phyloP scores from a whole-genome alignment of 805 yeast species.

The Babjeviella inositovora region DNA sequence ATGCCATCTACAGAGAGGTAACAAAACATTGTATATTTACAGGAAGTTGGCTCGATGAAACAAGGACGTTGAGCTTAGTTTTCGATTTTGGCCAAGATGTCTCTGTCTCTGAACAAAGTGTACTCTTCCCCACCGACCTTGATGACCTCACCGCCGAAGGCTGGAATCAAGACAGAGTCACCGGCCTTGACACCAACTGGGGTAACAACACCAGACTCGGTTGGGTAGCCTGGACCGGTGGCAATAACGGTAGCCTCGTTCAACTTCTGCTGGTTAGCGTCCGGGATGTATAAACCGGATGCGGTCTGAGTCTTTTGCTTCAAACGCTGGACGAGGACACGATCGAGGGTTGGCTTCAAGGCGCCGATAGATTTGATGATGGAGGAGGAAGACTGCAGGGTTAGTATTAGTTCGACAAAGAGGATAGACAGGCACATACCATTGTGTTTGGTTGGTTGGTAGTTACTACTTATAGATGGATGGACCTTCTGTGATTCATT shows the following conservation, averaged over 20 bases:
- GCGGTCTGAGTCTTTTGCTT: slow-evolving; percentile 87
- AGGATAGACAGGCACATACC: no score
- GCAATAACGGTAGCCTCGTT: slow-evolving; percentile 87
- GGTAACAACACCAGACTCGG: slow-evolving; percentile 58
- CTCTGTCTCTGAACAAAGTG: slow-evolving; percentile 81
- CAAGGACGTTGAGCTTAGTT: no score
- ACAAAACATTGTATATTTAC: no score
- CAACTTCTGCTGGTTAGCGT: slow-evolving; percentile 87
- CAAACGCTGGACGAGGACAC: slow-evolving; percentile 89
- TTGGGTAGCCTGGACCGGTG: slow-evolving; percentile 85
- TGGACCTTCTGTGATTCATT: no score
- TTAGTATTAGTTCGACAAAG: no score
- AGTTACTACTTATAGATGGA: no score
- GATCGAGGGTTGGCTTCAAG: slow-evolving; percentile 85
- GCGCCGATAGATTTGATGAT: slow-evolving; percentile 71
- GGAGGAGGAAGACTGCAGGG: no score
- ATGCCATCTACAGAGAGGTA: no score
- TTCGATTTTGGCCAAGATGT: slow-evolving; percentile 85
- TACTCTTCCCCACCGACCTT: slow-evolving; percentile 77
- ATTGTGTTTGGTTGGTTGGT: no score
- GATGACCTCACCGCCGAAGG: slow-evolving; percentile 83
- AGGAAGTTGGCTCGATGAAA: no score
- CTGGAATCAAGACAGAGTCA: slow-evolving; percentile 88
- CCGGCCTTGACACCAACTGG: slow-evolving; percentile 73
- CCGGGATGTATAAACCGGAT: slow-evolving; percentile 87